Percentiles rank a stretch among this genome's conserved stretches.
phyloP scores from a whole-genome alignment of 1,284 basidiomycete genomes.

The Melampsora larici-populina region DNA sequence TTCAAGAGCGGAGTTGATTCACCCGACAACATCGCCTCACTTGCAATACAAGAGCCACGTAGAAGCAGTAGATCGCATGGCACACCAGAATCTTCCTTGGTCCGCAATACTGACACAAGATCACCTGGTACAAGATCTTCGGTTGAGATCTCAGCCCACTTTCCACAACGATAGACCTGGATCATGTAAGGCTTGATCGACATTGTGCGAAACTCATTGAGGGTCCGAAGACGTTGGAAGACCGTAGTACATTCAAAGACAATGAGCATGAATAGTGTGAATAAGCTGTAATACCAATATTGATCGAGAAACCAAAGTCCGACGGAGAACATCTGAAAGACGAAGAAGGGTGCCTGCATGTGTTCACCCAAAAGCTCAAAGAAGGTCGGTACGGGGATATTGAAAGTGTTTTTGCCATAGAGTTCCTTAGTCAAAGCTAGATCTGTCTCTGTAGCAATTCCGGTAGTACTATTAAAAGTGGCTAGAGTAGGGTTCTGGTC shows the following conservation, averaged over 20 bases:
- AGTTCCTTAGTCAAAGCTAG: constrained; percentile 56
- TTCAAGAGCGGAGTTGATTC: constrained; percentile 92
- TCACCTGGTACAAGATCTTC: constrained; percentile 86
- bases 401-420: constrained; percentile 88
- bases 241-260: constrained; percentile 97
- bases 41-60: constrained; percentile 85
- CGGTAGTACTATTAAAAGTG: constrained; percentile 64
- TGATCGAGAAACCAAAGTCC: constrained; percentile 93
- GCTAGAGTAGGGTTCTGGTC: constrained; percentile 69
- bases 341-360: constrained; percentile 89
- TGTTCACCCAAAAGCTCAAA: constrained; percentile 83
- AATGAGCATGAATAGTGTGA: constrained; percentile 93
- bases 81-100: constrained; percentile 75
- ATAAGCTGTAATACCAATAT: constrained; percentile 95
- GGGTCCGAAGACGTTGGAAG: constrained; percentile 84
- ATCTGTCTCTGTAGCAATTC: constrained; percentile 52
- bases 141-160: constrained; percentile 74
- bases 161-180: constrained; percentile 70
- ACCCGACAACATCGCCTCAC: constrained; percentile 95
- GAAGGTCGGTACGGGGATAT: constrained; percentile 91
- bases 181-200: constrained; percentile 82
- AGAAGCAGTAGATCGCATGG: constrained; percentile 86
- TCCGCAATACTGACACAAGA: constrained; percentile 76
- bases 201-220: constrained; percentile 94
- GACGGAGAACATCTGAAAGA: constrained; percentile 93